Conservation (phyloP, 1,284 basidiomycete species). For the Grifola frondosa region DNA sequence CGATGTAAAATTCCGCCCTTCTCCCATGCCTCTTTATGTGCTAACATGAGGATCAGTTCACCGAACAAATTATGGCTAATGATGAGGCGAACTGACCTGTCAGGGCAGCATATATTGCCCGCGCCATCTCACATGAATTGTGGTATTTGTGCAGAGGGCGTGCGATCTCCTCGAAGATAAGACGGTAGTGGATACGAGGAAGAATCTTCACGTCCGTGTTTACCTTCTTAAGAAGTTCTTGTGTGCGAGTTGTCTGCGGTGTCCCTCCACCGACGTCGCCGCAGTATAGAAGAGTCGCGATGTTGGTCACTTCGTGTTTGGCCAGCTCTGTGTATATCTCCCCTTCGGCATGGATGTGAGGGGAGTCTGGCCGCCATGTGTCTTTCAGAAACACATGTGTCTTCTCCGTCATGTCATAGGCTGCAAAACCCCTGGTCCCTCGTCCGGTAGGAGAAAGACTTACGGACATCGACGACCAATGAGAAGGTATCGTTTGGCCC, state of each 20-base stretch:
- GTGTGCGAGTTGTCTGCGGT: neutral
- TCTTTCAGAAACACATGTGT: neutral
- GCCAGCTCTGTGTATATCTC: neutral
- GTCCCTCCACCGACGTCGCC: constrained; percentile 1
- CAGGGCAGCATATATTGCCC: constrained; percentile 1
- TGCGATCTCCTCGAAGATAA: constrained; percentile 7
- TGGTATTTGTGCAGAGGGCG: constrained; percentile 3
- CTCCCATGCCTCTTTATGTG: constrained; percentile 2
- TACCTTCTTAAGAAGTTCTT: neutral
- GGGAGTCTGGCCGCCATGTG: neutral
- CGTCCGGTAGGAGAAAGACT: neutral
- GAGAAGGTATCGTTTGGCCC: neutral
- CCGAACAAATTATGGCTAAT: neutral
- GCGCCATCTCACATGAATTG: neutral
- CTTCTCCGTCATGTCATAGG: neutral
- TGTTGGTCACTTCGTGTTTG: neutral
- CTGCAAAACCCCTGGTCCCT: neutral
- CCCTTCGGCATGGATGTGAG: neutral
- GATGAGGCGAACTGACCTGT: constrained; percentile 1
- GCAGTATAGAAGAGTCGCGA: neutral
- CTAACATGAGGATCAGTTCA: constrained; percentile 1
- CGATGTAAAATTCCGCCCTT: constrained; percentile 1
- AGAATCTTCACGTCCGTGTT: neutral
- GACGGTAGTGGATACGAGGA: constrained; percentile 2
- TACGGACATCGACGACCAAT: neutral